A percentile compares a stretch with the other conserved stretches of the same genome.
Conservation (phyloP, 1,139 yeast species). For the Saccharomyces pastorianus region DNA sequence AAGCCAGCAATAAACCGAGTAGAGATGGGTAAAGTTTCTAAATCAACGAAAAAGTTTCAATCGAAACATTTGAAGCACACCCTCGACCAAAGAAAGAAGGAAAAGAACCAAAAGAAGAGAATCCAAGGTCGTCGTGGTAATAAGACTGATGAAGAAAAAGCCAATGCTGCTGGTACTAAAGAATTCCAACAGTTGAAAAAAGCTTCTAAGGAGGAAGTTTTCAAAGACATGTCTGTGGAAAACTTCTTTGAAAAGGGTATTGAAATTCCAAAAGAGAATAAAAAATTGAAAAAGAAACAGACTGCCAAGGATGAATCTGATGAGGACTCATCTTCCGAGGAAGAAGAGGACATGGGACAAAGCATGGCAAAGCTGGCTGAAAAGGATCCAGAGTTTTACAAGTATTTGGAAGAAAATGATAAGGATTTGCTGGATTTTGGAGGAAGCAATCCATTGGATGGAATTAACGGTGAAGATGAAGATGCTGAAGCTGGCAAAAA, state of each 20-base stretch:
- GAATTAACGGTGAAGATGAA: slow-evolving; percentile 42
- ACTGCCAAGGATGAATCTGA: slow-evolving; percentile 26
- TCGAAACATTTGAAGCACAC: slow-evolving; percentile 83
- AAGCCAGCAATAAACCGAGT: neutral
- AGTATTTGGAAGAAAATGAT: slow-evolving; percentile 74
- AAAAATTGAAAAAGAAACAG: slow-evolving; percentile 23
- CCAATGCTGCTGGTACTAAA: slow-evolving; percentile 27
- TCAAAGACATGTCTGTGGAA: slow-evolving; percentile 73
- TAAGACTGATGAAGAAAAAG: slow-evolving; percentile 31
- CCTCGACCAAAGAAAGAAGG: slow-evolving; percentile 75
- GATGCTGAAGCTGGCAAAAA: slow-evolving; percentile 39
- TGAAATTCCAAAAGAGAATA: slow-evolving; percentile 59
- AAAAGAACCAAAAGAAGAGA: slow-evolving; percentile 66
- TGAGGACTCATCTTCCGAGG: slow-evolving; percentile 31
- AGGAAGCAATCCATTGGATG: slow-evolving; percentile 66
- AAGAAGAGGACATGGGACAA: slow-evolving; percentile 50
- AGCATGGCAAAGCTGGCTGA: slow-evolving; percentile 61
- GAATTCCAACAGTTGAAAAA: slow-evolving; percentile 31
- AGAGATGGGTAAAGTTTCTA: slow-evolving; percentile 48
- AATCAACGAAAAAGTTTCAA: slow-evolving; percentile 91
- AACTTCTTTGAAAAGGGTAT: slow-evolving; percentile 71
- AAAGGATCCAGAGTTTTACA: slow-evolving; percentile 81
- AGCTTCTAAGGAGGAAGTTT: slow-evolving; percentile 45
- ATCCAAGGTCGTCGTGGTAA: slow-evolving; percentile 42
- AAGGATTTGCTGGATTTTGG: slow-evolving; percentile 64